Conservation (phyloP, 129 eudicot species). For the Flaveria ramosissima region DNA sequence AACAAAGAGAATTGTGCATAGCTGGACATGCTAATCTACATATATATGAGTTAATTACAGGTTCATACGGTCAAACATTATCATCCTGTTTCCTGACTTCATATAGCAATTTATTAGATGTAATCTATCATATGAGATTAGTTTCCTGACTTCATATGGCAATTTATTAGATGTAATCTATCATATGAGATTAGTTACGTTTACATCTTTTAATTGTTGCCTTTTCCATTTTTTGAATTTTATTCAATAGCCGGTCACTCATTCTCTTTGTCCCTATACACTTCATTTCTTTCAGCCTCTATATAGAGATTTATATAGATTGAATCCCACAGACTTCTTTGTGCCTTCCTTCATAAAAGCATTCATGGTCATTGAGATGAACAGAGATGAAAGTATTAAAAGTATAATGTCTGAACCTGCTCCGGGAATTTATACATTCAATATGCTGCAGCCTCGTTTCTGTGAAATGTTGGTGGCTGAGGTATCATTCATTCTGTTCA, state of each 20-base stretch:
- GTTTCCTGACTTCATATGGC: conserved; percentile 2
- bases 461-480: conserved; percentile 79
- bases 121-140: too few species aligned
- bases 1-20: not conserved
- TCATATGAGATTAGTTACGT: conserved; percentile 7
- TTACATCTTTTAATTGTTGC: not conserved
- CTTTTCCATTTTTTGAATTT: not conserved
- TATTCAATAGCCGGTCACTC: not conserved
- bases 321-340: conserved; percentile 73
- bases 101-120: conserved; percentile 7
- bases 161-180: conserved; percentile 2
- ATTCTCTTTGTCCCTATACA: conserved; percentile 13
- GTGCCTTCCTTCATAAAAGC: conserved; percentile 75
- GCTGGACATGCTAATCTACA: conserved; percentile 1
- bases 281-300: conserved; percentile 60
- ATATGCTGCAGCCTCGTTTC: conserved; percentile 82
- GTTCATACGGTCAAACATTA: not conserved
- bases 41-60: not conserved
- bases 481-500: conserved; percentile 47
- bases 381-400: conserved; percentile 62
- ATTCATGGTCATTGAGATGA: conserved; percentile 37
- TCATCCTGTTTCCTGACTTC: conserved; percentile 7
- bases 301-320: conserved; percentile 59
- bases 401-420: conserved; percentile 78
- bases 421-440: conserved; percentile 75